phyloP scores from a whole-genome alignment of 1,139 yeast genomes.

The Ogataea hybrid region DNA sequence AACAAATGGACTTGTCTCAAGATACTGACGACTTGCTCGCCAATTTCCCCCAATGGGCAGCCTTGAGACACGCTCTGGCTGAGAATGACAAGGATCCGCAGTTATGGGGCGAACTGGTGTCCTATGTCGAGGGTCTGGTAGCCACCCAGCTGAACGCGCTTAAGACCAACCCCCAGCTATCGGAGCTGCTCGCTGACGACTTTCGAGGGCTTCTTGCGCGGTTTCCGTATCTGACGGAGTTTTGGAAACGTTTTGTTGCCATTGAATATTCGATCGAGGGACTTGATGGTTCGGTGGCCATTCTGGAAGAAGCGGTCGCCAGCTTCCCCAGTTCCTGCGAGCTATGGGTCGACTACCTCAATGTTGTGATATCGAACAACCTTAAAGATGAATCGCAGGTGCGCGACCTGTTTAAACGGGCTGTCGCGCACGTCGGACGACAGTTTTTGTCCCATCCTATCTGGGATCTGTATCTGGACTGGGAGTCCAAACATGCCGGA shows the following conservation, averaged over 20 bases:
- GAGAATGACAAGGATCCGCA: constrained; percentile 24
- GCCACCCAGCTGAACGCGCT: constrained; percentile 19
- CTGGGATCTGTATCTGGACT: constrained; percentile 64
- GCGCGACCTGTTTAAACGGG: constrained; percentile 41
- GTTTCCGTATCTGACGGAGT: constrained; percentile 54
- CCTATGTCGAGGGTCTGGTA: constrained; percentile 25
- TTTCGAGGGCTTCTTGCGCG: constrained; percentile 42
- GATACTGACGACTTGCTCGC: constrained; percentile 8
- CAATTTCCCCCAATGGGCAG: constrained; percentile 30
- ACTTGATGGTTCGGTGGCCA: constrained; percentile 43
- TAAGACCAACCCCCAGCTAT: constrained; percentile 17
- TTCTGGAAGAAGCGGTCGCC: constrained; percentile 46
- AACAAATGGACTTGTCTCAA: constrained; percentile 3
- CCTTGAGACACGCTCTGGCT: constrained; percentile 15
- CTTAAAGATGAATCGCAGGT: constrained; percentile 32
- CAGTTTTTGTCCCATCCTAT: constrained; percentile 60
- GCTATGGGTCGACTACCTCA: constrained; percentile 64
- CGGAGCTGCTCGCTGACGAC: constrained; percentile 32
- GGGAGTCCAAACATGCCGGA: constrained; percentile 37
- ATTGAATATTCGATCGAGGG: constrained; percentile 57
- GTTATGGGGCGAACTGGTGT: constrained; percentile 25
- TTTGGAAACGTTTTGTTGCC: constrained; percentile 61
- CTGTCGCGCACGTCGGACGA: too few species aligned
- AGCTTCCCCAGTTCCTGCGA: constrained; percentile 56
- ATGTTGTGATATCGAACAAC: constrained; percentile 44